These are phyloP conservation scores for Gaeumannomyces sp. DNA, from an alignment of 2,329 filamentous ascomycete species.

Conservation along the genomic window DNA sequence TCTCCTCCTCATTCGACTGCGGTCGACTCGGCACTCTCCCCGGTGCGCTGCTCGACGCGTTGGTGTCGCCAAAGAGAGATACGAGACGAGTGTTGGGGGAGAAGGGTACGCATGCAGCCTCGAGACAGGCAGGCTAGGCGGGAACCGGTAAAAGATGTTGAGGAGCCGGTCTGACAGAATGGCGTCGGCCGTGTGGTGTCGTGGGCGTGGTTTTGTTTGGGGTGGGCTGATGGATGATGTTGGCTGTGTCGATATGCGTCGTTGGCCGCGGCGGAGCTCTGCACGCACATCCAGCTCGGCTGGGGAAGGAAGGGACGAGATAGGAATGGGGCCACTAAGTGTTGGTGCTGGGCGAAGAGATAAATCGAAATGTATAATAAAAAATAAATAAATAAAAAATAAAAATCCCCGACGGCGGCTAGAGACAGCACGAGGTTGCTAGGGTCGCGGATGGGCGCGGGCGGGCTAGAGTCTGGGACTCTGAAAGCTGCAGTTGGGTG, in stretches of 20 bases:
- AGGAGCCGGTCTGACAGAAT: background rate
- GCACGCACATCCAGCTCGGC: background rate
- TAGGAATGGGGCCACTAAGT: background rate
- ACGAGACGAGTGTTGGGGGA: background rate
- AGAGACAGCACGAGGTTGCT: conserved; percentile 2
- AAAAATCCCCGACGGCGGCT: background rate
- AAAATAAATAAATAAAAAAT: background rate
- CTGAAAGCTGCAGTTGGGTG: background rate
- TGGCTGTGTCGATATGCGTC: background rate
- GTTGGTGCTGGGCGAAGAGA: background rate
- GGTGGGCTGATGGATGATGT: background rate
- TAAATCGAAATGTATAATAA: background rate
- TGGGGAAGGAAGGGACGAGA: background rate
- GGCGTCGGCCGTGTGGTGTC: background rate
- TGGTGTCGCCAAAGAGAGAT: background rate
- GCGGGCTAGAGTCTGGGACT: background rate
- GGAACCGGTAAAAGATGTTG: background rate
- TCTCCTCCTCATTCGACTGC: background rate
- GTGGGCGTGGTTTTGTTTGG: background rate
- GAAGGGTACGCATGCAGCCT: background rate
- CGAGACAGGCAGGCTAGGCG: too few relatives aligned
- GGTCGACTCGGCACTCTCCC: background rate
- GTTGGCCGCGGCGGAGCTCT: background rate
- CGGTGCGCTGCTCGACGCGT: background rate
- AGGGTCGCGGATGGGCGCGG: background rate